Base-by-base conservation (phyloP, 768 basidiomycete species). In the Rhizopogon vesiculosus region DNA sequence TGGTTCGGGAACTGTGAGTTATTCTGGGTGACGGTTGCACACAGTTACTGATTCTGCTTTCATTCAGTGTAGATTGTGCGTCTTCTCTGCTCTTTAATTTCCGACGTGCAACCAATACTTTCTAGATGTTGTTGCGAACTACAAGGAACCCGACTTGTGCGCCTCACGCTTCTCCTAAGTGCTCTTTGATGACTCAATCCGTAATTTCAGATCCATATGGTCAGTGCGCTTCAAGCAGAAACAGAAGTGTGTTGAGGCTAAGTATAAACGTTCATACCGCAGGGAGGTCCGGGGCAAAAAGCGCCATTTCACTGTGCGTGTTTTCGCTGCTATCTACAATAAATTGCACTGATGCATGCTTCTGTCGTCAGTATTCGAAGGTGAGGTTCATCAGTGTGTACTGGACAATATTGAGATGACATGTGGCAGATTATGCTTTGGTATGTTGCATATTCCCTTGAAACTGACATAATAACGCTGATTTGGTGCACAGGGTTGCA, bases 221-320 rank as follows among this genome's bases (percentile, higher is more conserved):
- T 90, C 71, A 74, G 80, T 77, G 45, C 63, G 66, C 62, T 49
- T 45, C 61, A 67, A 60, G 67, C 58, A 57, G 59, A 67, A 60
- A 65, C 58, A 57, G 59, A 59, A 53, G 51, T 61, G 60, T 61
- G 45, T 57, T 50, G 55, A 33, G 42, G 64, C 63, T 68, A 53
- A 66, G 60, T 59, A 53, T 64, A 58, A 42, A 50, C 56, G 55
- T 61, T 48, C 56, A 54, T 55, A 58, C 58, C 60, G 25, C 68
- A 91, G 90, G 93, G 95, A 98, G 74, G 95, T 98, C 16, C 79
- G 95, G 56, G 87, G 88, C 60, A 83, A 84, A 68, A 83, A 88
- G 69, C 81, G 88, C 49, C 86, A 95, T 62, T 96, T 94, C 64
- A 89, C 93, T 41, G 89, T 89, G 59, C 49, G 85, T 74, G 10